phyloP scores from a whole-genome alignment of 495 filamentous ascomycete genomes.

The Trichoderma reesei region DNA sequence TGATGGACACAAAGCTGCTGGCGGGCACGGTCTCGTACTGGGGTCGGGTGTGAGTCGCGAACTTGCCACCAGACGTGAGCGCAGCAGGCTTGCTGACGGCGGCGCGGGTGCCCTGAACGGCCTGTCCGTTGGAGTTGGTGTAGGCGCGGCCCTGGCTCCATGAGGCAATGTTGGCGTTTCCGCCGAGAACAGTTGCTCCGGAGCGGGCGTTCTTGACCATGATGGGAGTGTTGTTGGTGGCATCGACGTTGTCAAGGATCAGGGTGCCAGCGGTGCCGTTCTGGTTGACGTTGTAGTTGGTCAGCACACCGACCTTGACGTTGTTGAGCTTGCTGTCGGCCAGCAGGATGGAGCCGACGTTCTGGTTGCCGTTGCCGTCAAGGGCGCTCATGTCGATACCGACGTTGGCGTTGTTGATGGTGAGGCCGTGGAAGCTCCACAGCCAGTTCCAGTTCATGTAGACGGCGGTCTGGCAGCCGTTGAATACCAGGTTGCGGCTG shows the following conservation, averaged over 20 bases:
- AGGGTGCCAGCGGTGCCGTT: slow-evolving; percentile 65
- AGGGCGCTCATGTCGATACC: slow-evolving; percentile 71
- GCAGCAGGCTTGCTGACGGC: slow-evolving; percentile 45
- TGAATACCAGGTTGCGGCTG: slow-evolving; percentile 83
- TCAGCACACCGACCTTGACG: slow-evolving; percentile 63
- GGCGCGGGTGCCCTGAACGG: slow-evolving; percentile 41
- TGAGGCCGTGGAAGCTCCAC: slow-evolving; percentile 75
- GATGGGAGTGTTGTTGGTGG: slow-evolving; percentile 40
- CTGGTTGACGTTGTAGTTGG: slow-evolving; percentile 54
- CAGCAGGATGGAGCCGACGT: slow-evolving; percentile 71
- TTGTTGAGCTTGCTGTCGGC: slow-evolving; percentile 70
- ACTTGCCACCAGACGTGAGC: slow-evolving; percentile 45
- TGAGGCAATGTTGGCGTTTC: slow-evolving; percentile 58
- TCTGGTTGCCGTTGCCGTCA: slow-evolving; percentile 44
- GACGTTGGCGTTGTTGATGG: slow-evolving; percentile 69
- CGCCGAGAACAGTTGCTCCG: slow-evolving; percentile 51
- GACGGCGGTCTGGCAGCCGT: slow-evolving; percentile 77
- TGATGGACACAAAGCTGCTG: slow-evolving; percentile 63
- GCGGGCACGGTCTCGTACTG: slow-evolving; percentile 57
- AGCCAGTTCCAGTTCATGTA: slow-evolving; percentile 96
- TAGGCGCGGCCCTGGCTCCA: slow-evolving; percentile 73
- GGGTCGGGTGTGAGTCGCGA: slow-evolving; percentile 61
- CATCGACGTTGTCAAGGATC: slow-evolving; percentile 79
- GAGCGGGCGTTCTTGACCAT: slow-evolving; percentile 49
- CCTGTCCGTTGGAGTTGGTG: slow-evolving; percentile 34